Percentiles rank a stretch among this genome's conserved stretches.
These are phyloP conservation scores for Trypanosoma avium DNA, from an alignment of 208 protist species.

Conservation along the genomic window DNA sequence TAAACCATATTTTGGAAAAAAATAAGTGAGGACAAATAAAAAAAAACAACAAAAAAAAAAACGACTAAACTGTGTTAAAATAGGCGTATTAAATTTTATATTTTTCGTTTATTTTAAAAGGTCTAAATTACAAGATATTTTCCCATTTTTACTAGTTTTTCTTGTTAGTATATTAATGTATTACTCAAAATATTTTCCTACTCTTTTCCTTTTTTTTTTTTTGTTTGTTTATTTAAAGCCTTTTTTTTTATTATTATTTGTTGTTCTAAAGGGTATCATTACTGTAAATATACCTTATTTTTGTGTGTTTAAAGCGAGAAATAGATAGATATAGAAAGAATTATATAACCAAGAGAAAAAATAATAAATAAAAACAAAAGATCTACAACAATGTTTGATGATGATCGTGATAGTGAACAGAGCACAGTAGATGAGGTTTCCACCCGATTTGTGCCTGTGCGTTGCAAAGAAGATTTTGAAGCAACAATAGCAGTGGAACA, in stretches of 20 bases:
- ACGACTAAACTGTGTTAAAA: background rate
- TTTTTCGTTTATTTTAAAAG: background rate
- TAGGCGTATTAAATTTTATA: background rate
- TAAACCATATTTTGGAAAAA: too few species aligned
- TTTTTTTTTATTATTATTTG: too few species aligned
- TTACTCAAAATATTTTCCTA: too few species aligned
- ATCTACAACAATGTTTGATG: conserved; percentile 22
- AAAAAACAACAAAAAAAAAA: conserved; percentile 3
- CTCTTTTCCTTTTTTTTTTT: too few species aligned
- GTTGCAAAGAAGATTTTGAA: conserved; percentile 70
- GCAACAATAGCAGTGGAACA: conserved; percentile 47
- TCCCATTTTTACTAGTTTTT: too few species aligned
- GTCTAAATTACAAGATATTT: too few species aligned
- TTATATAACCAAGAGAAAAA: background rate
- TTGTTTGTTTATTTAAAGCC: too few species aligned
- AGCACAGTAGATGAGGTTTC: conserved; percentile 34
- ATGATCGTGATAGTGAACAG: conserved; percentile 35
- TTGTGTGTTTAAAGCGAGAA: background rate
- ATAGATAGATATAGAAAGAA: background rate
- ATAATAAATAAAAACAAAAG: background rate
- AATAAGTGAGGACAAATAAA: background rate
- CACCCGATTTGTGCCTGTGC: conserved; percentile 58
- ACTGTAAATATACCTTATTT: conserved; percentile 8
- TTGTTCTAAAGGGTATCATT: too few species aligned
- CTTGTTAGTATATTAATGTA: too few species aligned